These are phyloP conservation scores for Coprinopsis cinerea DNA, from an alignment of 768 basidiomycete species.

Conservation along the genomic window DNA sequence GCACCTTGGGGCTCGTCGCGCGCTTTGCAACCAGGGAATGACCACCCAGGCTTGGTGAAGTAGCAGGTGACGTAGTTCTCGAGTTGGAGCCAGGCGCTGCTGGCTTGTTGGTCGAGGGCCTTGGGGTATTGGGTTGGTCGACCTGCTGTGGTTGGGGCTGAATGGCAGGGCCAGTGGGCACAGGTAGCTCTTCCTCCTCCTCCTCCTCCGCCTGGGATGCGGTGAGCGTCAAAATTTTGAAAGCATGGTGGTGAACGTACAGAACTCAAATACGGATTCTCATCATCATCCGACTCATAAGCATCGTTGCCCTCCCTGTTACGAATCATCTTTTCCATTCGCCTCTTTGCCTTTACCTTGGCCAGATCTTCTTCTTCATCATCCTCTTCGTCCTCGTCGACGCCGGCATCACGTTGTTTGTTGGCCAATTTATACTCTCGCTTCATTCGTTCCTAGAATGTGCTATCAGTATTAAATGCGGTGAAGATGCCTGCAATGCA, in stretches of 20 bases:
- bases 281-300: constrained; percentile 80
- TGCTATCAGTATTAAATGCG: neutral
- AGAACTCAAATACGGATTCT: constrained; percentile 78
- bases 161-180: constrained; percentile 36
- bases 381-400: constrained; percentile 77
- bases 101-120: constrained; percentile 28
- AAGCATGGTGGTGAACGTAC: constrained; percentile 32
- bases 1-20: constrained; percentile 74
- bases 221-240: constrained; percentile 9
- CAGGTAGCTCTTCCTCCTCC: constrained; percentile 57
- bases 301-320: constrained; percentile 77
- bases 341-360: constrained; percentile 56
- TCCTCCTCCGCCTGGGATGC: constrained; percentile 73
- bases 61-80: constrained; percentile 54
- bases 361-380: too few relatives aligned
- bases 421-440: constrained; percentile 77
- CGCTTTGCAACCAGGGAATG: constrained; percentile 79
- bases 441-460: constrained; percentile 69
- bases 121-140: constrained; percentile 41
- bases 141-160: constrained; percentile 43
- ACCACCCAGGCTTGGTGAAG: constrained; percentile 55
- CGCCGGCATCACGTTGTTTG: constrained; percentile 59
- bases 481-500: neutral
- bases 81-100: constrained; percentile 35
- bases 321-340: constrained; percentile 81